Conservation (phyloP, 2,329 filamentous ascomycete genomes). For the Pseudogymnoascus sp. region DNA sequence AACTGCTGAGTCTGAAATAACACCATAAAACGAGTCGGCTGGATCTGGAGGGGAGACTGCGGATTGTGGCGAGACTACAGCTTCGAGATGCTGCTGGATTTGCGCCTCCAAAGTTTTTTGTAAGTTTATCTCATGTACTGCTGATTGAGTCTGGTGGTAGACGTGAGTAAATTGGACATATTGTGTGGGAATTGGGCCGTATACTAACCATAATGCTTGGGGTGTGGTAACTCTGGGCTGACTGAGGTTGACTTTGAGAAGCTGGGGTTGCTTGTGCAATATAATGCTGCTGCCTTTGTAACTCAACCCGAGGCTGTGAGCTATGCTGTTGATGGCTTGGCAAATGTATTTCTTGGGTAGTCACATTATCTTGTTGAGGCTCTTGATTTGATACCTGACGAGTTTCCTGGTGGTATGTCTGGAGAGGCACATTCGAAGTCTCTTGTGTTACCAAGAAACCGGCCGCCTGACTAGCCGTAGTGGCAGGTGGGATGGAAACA, state of each 20-base stretch:
- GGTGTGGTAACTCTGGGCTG: not conserved
- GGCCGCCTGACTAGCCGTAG: not conserved
- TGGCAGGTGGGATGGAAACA: not conserved
- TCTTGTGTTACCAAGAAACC: not conserved
- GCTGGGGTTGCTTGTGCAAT: not conserved
- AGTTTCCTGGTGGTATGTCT: not conserved
- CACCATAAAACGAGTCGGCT: not conserved
- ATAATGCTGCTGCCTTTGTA: not conserved
- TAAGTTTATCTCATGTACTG: not conserved
- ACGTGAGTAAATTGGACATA: not conserved
- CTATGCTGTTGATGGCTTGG: not conserved
- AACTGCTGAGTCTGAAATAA: not conserved
- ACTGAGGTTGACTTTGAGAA: not conserved
- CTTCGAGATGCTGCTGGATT: not conserved
- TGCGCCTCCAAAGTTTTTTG: not conserved
- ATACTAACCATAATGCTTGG: not conserved
- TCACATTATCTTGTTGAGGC: not conserved
- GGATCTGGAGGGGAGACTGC: not conserved
- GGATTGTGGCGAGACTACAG: not conserved
- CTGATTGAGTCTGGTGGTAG: not conserved
- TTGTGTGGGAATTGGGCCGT: not conserved
- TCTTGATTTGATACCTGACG: not conserved
- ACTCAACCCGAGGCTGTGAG: not conserved
- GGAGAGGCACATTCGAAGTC: not conserved
- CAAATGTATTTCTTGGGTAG: not conserved